Base-by-base conservation (phyloP, 1,284 basidiomycete genomes). In the Cutaneotrichosporon cyanovorans region DNA sequence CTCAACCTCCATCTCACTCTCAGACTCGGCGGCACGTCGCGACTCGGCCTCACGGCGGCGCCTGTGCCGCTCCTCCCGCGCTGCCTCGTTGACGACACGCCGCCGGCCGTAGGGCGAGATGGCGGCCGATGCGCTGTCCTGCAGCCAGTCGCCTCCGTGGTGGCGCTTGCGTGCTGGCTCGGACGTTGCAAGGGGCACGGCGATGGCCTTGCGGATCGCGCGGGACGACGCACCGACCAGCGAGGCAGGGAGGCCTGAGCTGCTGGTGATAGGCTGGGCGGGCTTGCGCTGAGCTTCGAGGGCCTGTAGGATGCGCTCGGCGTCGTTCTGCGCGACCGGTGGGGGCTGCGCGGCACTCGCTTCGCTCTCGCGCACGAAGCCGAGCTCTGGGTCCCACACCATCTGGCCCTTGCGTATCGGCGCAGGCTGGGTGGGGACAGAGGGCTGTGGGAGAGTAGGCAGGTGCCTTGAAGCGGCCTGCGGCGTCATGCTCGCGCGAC, bases 21-120 rank as follows among this genome's bases (percentile, higher is more conserved):
- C 51, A 1, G 41, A 45, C 28, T 42, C 40, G 2, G 16, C 32
- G n/a, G 21, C 35, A 34, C 6, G 34, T 22, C 9, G 37, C 19
- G 37, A 14, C 37, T 10, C 40, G 38, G 5, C 33, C 33, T 22
- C 36, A 40, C 20, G 41, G 33, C 34, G 35, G 51, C 56, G 18
- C n/a, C n/a, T n/a, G n/a, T 47, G 45, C 41, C 59, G 51, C 37
- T 51, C 56, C 37, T 63, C 62, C 31, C 61, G 49, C 4, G 55
- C 55, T 20, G 56, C 55, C 23, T 50, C 39, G 34, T 68, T 63
- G 16, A 57, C 58, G 28, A 59, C 59, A 33, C 58, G 58, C 22
- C 66, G 55, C 39, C 69, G 57, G 14, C 66, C 68, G 46, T 71
- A 71, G 6, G 69, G 69, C 42, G 65, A 67, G 37, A 71, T 69